phyloP scores from a whole-genome alignment of 2,329 filamentous ascomycete species.

The Cladobotryum mycophilum region DNA sequence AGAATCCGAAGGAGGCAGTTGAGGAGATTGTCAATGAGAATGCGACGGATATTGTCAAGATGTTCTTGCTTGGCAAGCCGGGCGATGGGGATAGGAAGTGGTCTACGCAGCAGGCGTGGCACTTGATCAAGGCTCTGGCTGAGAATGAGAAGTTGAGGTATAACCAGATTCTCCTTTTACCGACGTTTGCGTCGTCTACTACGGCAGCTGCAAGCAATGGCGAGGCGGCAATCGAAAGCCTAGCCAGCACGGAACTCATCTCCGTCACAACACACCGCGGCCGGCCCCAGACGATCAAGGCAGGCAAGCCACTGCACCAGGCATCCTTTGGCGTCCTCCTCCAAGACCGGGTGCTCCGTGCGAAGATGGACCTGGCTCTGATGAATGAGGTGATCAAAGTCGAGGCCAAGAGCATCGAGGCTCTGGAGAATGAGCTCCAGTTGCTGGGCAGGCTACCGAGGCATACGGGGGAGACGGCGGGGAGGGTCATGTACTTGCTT shows the following conservation, averaged over 20 bases:
- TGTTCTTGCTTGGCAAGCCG: conserved; percentile 69
- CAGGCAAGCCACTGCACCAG: conserved; percentile 80
- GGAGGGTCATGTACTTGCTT: conserved; percentile 66
- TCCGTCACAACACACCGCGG: conserved; percentile 66
- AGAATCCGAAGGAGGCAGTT: conserved; percentile 74
- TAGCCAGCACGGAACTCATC: conserved; percentile 83
- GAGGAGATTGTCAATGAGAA: conserved; percentile 84
- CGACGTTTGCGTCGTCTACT: conserved; percentile 60
- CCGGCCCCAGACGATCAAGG: conserved; percentile 68
- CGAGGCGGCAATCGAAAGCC: conserved; percentile 68
- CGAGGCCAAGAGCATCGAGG: conserved; percentile 69
- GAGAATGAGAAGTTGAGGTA: conserved; percentile 65
- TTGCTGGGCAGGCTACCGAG: conserved; percentile 64
- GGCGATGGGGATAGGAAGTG: conserved; percentile 52
- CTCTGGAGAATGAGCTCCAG: conserved; percentile 70
- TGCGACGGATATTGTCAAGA: conserved; percentile 84
- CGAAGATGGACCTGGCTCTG: conserved; percentile 66
- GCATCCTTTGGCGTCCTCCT: conserved; percentile 72
- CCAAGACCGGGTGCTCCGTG: conserved; percentile 64
- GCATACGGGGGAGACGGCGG: conserved; percentile 60
- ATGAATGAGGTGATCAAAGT: conserved; percentile 62
- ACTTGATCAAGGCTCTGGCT: conserved; percentile 73
- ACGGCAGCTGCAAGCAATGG: conserved; percentile 48
- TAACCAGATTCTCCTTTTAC: conserved; percentile 74
- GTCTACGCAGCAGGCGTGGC: conserved; percentile 85